These are phyloP conservation scores for Solanum bulbocastanum DNA, from an alignment of 257 asterid genomes.

Conservation along the genomic window DNA sequence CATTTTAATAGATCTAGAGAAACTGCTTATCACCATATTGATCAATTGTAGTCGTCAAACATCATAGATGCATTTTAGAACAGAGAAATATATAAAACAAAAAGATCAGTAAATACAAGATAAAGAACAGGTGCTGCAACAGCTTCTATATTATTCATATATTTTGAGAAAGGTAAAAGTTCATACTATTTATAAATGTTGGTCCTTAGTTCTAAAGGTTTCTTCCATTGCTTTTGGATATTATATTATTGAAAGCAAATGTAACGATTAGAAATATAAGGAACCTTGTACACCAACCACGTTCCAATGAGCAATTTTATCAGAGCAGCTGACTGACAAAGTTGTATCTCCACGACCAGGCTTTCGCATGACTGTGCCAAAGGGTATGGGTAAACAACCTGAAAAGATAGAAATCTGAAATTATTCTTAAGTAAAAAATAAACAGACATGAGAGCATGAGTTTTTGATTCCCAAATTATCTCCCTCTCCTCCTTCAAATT, in stretches of 20 bases:
- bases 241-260: constrained; percentile 1
- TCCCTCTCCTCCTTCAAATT: not conserved
- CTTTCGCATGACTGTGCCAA: constrained; percentile 75
- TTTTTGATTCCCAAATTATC: not conserved
- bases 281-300: constrained; percentile 95
- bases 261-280: constrained; percentile 1
- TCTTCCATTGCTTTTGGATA: not conserved
- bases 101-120: not conserved
- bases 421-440: not conserved
- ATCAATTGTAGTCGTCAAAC: not conserved
- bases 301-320: constrained; percentile 94
- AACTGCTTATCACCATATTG: not conserved
- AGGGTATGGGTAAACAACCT: constrained; percentile 21
- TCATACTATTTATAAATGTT: not conserved
- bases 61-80: not conserved
- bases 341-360: constrained; percentile 98
- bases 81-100: not conserved
- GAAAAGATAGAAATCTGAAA: not conserved
- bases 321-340: constrained; percentile 93
- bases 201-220: not conserved
- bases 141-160: not conserved
- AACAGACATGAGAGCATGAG: not conserved
- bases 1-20: not conserved
- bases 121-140: not conserved
- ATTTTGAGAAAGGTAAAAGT: not conserved